These are phyloP conservation scores for Pleurotus tuoliensis DNA, from an alignment of 768 basidiomycete genomes.

Conservation along the genomic window DNA sequence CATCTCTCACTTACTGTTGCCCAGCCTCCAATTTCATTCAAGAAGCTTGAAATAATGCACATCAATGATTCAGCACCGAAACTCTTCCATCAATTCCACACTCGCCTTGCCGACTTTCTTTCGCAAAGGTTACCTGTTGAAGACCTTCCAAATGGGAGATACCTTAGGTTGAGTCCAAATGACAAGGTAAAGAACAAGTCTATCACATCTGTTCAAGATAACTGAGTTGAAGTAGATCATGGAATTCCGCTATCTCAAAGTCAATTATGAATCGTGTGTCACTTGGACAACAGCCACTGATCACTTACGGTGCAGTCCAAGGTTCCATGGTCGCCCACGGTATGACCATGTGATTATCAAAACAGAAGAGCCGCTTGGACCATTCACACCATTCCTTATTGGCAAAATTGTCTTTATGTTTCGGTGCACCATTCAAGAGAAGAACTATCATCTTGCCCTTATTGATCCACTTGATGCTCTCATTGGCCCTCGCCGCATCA, in stretches of 20 bases:
- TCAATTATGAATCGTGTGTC: constrained; percentile 22
- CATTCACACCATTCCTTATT: constrained; percentile 12
- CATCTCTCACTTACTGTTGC: constrained; percentile 2
- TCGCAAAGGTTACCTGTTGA: neutral
- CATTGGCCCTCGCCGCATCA: constrained; percentile 5
- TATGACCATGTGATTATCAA: constrained; percentile 27
- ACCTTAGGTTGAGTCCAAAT: neutral
- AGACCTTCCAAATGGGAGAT: neutral
- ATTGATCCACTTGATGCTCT: constrained; percentile 17
- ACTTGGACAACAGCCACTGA: constrained; percentile 24
- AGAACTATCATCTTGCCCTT: constrained; percentile 14
- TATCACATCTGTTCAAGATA: too few species aligned
- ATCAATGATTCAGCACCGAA: neutral
- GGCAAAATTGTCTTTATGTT: constrained; percentile 19
- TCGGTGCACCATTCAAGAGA: neutral
- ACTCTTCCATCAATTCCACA: neutral
- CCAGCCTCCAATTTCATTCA: neutral
- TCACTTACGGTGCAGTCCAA: constrained; percentile 25
- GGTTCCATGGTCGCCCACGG: constrained; percentile 18
- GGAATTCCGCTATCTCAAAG: neutral
- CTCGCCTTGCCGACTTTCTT: neutral
- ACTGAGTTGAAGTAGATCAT: neutral
- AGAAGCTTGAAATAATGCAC: neutral
- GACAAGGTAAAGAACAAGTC: neutral
- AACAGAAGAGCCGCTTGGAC: neutral